Base-by-base conservation (phyloP, 345 rosid species). In the Mercurialis annua region DNA sequence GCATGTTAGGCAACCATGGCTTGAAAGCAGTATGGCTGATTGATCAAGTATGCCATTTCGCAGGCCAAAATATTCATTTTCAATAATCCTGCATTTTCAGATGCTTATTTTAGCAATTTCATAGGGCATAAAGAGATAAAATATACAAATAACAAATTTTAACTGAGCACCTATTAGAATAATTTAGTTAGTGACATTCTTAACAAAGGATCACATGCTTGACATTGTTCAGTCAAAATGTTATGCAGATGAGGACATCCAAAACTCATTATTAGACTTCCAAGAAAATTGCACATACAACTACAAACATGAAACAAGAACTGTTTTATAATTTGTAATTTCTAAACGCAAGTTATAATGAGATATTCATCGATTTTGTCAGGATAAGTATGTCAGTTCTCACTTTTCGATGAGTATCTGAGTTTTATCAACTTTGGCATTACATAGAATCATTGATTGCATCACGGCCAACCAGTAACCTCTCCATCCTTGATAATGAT, bases 41-140 rank as follows among this genome's bases (percentile, higher is more conserved):
- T 91, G 99, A 80, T 94, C 99, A 78, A 94, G 70, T 72, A 94
- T 91, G 71, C 97, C 99, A 78, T 94, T 94, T 78, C 77, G 78
- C 78, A 94, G 85, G 73, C 95, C 95, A 78, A 94, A 74, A 80
- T 89, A 94, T 68, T 77, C 91, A 71, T 94, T 94, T 81, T 94
- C 99, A 78, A 94, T 91, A 59, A 89, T 66, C 81, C 99, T 94
- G 76, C 77, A 75, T 43, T 68, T 61, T 60, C 73, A 77, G 47
- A 52, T 31, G 57, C 60, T 7, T 9, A 59, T 8, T 26, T 26
- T 30, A 27, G 31, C 2, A 21, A 31, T 17, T n/a, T 42, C 30
- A 36, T 61, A 21, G 33, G 27, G 31, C 29, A 40, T 18, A 23
- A 40, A 30, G 47, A 24, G 29, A 8, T 9, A 46, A 7, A 17